Conservation (phyloP, 352 stramenopile genomes). For the Phytophthora colocasiae region DNA sequence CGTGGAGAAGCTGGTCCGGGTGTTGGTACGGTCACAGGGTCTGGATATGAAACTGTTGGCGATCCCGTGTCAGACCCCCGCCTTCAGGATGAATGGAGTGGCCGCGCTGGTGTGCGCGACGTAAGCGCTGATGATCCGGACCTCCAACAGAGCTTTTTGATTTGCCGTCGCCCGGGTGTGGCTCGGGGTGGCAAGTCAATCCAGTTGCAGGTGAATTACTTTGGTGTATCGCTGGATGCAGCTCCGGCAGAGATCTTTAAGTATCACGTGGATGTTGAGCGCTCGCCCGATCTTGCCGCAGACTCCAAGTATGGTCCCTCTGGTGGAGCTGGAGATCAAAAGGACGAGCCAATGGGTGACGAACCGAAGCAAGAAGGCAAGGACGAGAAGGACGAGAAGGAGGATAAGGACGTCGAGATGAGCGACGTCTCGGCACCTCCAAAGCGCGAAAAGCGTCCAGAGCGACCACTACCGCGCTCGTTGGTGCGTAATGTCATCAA, state of each 20-base stretch:
- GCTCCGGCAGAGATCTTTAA: constrained; percentile 67
- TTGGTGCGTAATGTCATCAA: constrained; percentile 74
- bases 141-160: constrained; percentile 48
- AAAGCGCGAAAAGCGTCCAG: constrained; percentile 36
- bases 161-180: constrained; percentile 56
- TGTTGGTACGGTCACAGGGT: constrained; percentile 47
- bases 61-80: constrained; percentile 58
- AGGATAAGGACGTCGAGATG: constrained; percentile 62
- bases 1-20: constrained; percentile 45
- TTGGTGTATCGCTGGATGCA: constrained; percentile 59
- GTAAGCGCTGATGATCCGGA: constrained; percentile 54
- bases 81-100: constrained; percentile 58
- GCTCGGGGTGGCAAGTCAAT: constrained; percentile 42
- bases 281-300: constrained; percentile 42
- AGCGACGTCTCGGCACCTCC: constrained; percentile 24
- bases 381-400: constrained; percentile 39
- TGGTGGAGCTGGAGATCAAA: constrained; percentile 33
- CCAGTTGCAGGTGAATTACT: constrained; percentile 72
- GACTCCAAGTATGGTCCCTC: constrained; percentile 62
- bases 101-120: constrained; percentile 34
- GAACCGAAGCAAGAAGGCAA: constrained; percentile 44
- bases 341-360: constrained; percentile 49
- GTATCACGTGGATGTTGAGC: constrained; percentile 74
- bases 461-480: constrained; percentile 49
- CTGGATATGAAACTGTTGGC: constrained; percentile 64